Evolutionary conservation across 257 asterid species (phyloP).

Genomic region (Solanum chiquidenum): DNA sequence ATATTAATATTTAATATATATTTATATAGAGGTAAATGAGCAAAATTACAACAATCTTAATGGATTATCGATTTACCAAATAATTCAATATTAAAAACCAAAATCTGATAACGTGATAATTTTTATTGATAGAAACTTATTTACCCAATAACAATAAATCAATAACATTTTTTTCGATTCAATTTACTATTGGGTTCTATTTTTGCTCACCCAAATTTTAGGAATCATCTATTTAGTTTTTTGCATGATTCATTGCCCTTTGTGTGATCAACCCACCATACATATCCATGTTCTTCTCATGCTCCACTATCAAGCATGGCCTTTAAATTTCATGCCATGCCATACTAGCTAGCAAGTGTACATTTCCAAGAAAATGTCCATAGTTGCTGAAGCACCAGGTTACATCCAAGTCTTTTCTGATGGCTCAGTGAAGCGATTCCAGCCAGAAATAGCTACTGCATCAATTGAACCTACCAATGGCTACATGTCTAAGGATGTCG

Average conservation of each 20-base stretch:
- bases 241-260: not conserved
- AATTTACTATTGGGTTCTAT: too few relatives aligned
- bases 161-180: too few relatives aligned
- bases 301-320: not conserved
- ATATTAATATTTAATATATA: too few relatives aligned
- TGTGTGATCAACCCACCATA: not conserved
- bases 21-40: too few relatives aligned
- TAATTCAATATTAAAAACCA: too few relatives aligned
- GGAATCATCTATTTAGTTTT: not conserved
- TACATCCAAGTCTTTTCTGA: constrained; percentile 60
- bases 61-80: too few relatives aligned
- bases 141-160: too few relatives aligned
- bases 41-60: too few relatives aligned
- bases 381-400: constrained; percentile 38
- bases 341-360: not conserved
- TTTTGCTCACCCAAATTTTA: too few relatives aligned
- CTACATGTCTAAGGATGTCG: constrained; percentile 46
- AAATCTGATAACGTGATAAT: too few relatives aligned
- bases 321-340: not conserved
- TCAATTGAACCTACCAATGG: constrained; percentile 19
- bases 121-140: too few relatives aligned
- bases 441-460: constrained; percentile 17
- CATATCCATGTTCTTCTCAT: not conserved
- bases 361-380: constrained; percentile 27
- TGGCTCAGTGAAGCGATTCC: constrained; percentile 36